phyloP scores from a whole-genome alignment of 495 filamentous ascomycete genomes.

The Daldinia concentrica region DNA sequence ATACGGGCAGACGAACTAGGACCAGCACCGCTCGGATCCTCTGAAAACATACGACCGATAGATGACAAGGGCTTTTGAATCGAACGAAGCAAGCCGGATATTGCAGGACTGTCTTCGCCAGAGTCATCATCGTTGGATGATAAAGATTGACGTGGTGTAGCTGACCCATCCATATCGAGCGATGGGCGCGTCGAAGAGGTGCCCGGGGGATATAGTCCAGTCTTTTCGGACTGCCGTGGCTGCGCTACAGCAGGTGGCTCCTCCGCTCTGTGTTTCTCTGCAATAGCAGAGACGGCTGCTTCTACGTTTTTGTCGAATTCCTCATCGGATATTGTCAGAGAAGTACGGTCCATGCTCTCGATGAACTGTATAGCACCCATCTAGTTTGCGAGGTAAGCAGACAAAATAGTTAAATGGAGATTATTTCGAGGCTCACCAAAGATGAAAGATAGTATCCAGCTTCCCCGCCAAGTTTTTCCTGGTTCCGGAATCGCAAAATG shows the following conservation, averaged over 20 bases:
- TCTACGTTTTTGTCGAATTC: constrained; percentile 97
- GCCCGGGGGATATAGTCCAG: constrained; percentile 55
- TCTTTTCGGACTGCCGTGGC: constrained; percentile 68
- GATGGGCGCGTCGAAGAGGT: constrained; percentile 52
- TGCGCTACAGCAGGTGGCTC: constrained; percentile 51
- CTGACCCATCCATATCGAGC: constrained; percentile 55
- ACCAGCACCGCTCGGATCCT: constrained; percentile 64
- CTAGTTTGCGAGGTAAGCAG: constrained; percentile 52
- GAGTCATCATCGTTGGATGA: constrained; percentile 61
- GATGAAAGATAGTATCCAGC: constrained; percentile 98
- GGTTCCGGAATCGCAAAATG: constrained; percentile 94
- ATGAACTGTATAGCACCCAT: constrained; percentile 98
- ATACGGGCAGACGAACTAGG: constrained; percentile 63
- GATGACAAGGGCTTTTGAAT: constrained; percentile 92
- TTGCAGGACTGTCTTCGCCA: constrained; percentile 76
- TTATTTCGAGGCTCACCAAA: constrained; percentile 64
- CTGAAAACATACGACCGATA: constrained; percentile 97
- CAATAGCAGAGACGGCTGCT: constrained; percentile 93
- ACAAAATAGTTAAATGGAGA: constrained; percentile 20
- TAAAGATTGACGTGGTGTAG: constrained; percentile 51
- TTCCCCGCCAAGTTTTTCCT: constrained; percentile 95
- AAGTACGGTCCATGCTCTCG: constrained; percentile 93
- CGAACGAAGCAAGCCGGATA: constrained; percentile 85
- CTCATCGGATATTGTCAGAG: constrained; percentile 89
- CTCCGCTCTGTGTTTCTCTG: constrained; percentile 78